Conservation (phyloP, 2,329 filamentous ascomycete species). For the Teratosphaeria pseudoeucalypti region DNA sequence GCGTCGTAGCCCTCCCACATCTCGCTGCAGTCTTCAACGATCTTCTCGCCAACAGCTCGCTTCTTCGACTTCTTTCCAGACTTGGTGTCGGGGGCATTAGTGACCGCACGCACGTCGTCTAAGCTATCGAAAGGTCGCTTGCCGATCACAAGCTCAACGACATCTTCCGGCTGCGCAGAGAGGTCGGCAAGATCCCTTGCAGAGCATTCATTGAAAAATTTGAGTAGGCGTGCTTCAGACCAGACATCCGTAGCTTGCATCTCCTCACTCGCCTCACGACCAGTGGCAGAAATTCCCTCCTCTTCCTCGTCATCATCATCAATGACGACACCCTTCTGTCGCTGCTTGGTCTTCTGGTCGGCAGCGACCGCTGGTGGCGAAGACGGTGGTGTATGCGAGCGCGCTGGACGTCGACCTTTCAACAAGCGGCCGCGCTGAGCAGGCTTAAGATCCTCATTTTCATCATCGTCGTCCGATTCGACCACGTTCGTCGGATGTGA, state of each 20-base stretch:
- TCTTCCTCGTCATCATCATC: slow-evolving; percentile 23
- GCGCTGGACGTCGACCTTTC: slow-evolving; percentile 36
- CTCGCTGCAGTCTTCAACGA: slow-evolving; percentile 56
- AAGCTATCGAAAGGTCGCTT: slow-evolving; percentile 65
- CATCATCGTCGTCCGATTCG: slow-evolving; percentile 16
- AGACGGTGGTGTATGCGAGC: slow-evolving; percentile 26
- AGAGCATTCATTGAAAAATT: slow-evolving; percentile 74
- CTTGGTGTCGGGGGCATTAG: slow-evolving; percentile 38
- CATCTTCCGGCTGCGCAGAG: slow-evolving; percentile 60
- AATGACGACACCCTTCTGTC: slow-evolving; percentile 21
- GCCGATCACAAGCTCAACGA: slow-evolving; percentile 58
- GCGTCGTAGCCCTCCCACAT: slow-evolving; percentile 74
- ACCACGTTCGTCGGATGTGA: slow-evolving; percentile 4
- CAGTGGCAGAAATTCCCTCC: slow-evolving; percentile 17
- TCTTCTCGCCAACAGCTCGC: slow-evolving; percentile 50
- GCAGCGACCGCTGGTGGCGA: slow-evolving; percentile 14
- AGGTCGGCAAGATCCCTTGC: slow-evolving; percentile 71
- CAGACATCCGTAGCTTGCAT: slow-evolving; percentile 1
- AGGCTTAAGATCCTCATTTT: slow-evolving; percentile 14
- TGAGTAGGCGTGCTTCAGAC: slow-evolving; percentile 45
- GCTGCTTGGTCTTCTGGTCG: slow-evolving; percentile 6
- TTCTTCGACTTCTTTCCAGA: slow-evolving; percentile 41
- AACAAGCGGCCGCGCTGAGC: slow-evolving; percentile 32
- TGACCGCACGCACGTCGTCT: slow-evolving; percentile 55
- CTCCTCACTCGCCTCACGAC: slow-evolving; percentile 12